These are phyloP conservation scores for Papiliotrema fonsecae DNA, from an alignment of 1,284 basidiomycete genomes.

Conservation along the genomic window DNA sequence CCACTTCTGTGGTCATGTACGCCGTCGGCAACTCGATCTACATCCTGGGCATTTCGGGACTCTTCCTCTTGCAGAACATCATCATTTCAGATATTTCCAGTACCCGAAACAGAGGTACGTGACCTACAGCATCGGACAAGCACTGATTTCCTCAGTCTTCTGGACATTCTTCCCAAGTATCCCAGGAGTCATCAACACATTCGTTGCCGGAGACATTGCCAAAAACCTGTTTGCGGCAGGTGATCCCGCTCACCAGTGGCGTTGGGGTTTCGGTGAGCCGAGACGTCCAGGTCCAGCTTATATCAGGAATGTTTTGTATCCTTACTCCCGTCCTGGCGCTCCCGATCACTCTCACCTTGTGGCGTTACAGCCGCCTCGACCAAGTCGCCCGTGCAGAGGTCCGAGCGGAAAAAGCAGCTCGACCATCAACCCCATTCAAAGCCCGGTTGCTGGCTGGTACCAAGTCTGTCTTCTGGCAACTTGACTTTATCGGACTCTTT, in stretches of 20 bases:
- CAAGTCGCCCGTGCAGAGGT: constrained; percentile 11
- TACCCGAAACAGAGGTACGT: constrained; percentile 31
- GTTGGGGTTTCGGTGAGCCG: constrained; percentile 34
- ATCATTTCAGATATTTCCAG: constrained; percentile 42
- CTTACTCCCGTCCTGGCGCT: constrained; percentile 30
- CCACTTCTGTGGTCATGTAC: constrained; percentile 30
- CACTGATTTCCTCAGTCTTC: constrained; percentile 18
- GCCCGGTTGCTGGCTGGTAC: constrained; percentile 2
- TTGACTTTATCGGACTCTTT: constrained; percentile 43
- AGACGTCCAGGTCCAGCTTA: not conserved
- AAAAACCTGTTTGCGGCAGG: constrained; percentile 10
- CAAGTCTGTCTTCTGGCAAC: constrained; percentile 33
- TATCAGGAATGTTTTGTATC: constrained; percentile 38
- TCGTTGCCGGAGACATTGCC: constrained; percentile 34
- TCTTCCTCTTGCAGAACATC: constrained; percentile 37
- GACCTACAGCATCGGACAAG: not conserved
- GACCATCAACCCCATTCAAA: too few relatives aligned
- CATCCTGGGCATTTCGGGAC: constrained; percentile 40
- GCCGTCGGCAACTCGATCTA: constrained; percentile 42
- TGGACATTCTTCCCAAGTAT: constrained; percentile 43
- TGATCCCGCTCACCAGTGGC: constrained; percentile 18
- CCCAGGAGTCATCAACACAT: constrained; percentile 40
- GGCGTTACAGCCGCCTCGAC: constrained; percentile 12
- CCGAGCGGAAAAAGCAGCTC: not conserved
- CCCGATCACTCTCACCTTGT: constrained; percentile 37